Base-by-base conservation (phyloP, 1,284 basidiomycete species). In the Ustilago xerochloae region DNA sequence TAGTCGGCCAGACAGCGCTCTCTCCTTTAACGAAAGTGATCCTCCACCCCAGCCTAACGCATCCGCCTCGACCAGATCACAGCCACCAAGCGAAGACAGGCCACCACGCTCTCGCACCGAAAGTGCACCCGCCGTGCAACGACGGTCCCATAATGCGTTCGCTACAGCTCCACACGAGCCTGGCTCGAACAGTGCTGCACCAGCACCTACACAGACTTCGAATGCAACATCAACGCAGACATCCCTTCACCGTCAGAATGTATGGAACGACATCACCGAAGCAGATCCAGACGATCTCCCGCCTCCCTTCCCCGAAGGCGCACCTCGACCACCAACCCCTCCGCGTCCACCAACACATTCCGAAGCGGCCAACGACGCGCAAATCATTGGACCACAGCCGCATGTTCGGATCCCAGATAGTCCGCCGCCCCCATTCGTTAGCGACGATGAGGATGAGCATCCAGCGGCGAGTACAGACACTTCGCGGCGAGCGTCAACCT, bases 401-500 rank as follows among this genome's bases (percentile, higher is more conserved):
- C 64, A 73, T 18, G 49, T 45, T 22, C 62, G 66, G 0, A 60
- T 75, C 2, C 79, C 79, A 2, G 52, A 56, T 35, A 79, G 77
- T 36, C 79, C 79, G 5, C 79, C 79, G 45, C 79, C 79, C 13
- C 52, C 79, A 6, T 81, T 81, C 47, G 45, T 63, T 20, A 79
- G 69, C 36, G 79, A 79, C 24, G 63, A 71, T 9, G 63, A 66
- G 45, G 62, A 69, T 20, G 69, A 72, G 7, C 28, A 43, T 8
- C 8, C 6, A 6, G 22, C 39, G 39, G 9, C 45, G 12, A 26
- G 38, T 4, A 22, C 28, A n/a, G 9, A 22, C 10, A 12, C 29
- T 22, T 6, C 48, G 7, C 18, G 18, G 1, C 28, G 41, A 47
- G 26, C 22, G 38, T 48, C 55, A 10, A 2, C 26, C 3, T 12